Conservation (phyloP, 208 protist species). For the Perkinsela sp. region DNA sequence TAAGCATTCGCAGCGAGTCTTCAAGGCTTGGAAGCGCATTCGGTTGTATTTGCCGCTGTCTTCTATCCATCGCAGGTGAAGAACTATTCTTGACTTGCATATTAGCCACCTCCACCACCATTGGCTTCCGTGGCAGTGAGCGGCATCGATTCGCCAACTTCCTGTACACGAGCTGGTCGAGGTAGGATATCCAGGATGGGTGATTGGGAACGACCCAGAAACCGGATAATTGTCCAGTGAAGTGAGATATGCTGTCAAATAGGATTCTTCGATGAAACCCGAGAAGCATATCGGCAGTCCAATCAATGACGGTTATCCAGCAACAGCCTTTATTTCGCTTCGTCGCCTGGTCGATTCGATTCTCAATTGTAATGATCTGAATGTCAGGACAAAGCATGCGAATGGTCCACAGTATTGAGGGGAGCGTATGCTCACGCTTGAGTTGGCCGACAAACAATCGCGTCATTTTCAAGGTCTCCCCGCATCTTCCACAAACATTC, state of each 20-base stretch:
- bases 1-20: too few species aligned
- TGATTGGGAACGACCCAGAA: background rate
- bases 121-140: background rate
- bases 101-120: background rate
- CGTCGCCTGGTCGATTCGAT: background rate
- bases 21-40: too few species aligned
- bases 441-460: background rate
- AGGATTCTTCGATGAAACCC: background rate
- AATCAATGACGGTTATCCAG: background rate
- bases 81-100: too few species aligned
- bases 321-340: background rate
- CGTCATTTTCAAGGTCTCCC: background rate
- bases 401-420: background rate
- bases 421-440: background rate
- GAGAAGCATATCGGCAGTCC: background rate
- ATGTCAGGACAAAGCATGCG: background rate
- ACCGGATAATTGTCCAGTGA: background rate
- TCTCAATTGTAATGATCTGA: background rate
- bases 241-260: background rate
- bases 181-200: background rate
- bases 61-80: too few species aligned
- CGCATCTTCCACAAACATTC: background rate
- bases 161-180: background rate
- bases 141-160: background rate
- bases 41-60: too few species aligned